Base-by-base conservation (phyloP, 768 basidiomycete species). In the Mycena metata region DNA sequence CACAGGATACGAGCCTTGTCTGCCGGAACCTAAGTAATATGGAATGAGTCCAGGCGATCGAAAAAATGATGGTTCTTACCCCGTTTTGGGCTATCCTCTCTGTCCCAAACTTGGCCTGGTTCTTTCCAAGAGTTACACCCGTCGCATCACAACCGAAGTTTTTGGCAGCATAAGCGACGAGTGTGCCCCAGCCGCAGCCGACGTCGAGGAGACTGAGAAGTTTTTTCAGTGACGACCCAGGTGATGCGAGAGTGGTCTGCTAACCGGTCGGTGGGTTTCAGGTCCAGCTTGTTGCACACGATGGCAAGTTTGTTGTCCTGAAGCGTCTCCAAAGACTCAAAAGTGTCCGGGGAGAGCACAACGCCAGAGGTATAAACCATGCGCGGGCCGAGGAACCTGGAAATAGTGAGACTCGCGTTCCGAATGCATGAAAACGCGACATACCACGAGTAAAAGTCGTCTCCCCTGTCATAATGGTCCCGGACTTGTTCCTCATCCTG, bases 331-430 rank as follows among this genome's bases (percentile, higher is more conserved):
- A 99, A 87, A 15, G 95, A 90, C 79, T 98, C 92, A 69, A 91
- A 84, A 46, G 84, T 81, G 71, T 88, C 87, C 66, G 92, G 81
- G 76, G 93, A 89, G 26, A 83, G 82, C 63, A 98, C 87, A 59
- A 99, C 85, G 70, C 98, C 98, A 30, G 94, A 96, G 13, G 98
- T 99, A 80, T 99, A 99, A 77, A 99, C 89, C 97, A 98, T 98
- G 68, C 95, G 92, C 7, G 94, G 93, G 12, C 96, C 96, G 47
- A 98, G 87, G 88, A 97, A 97, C 93, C 92, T 92, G 5, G 4
- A 4, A 15, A 10, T 10, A 39, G 15, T 39, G 2, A 9, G 39
- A 69, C 7, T 13, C 49, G 62, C 6, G 23, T 35, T 57, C 5
- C 55, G 63, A 16, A 65, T 42, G 19, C 43, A 57, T 21, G 19